These are phyloP conservation scores for Leucocoprinus leucothites DNA, from an alignment of 768 basidiomycete species.

Conservation along the genomic window DNA sequence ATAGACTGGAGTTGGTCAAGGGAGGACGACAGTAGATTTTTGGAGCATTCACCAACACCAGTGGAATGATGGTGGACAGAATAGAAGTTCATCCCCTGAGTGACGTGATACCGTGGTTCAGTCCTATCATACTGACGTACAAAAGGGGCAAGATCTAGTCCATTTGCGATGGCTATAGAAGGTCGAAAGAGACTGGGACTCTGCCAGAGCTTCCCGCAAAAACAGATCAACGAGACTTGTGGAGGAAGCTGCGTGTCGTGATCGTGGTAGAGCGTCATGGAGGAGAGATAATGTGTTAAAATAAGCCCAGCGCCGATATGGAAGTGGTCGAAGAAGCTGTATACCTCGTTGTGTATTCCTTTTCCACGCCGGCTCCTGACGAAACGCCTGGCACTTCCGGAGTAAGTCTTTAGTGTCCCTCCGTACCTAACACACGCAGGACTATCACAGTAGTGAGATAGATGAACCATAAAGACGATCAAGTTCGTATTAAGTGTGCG, in stretches of 20 bases:
- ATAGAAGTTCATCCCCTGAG: not conserved
- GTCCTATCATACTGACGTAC: not conserved
- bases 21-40: not conserved
- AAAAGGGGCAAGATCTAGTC: constrained; percentile 4
- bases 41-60: not conserved
- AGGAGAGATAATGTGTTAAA: not conserved
- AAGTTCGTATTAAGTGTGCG: constrained; percentile 1
- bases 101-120: constrained; percentile 1
- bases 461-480: not conserved
- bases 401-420: not conserved
- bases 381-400: constrained; percentile 2
- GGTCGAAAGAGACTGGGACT: constrained; percentile 1
- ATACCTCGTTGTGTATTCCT: constrained; percentile 9
- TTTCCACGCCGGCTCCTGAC: constrained; percentile 11
- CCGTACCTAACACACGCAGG: not conserved
- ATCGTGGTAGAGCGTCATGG: constrained; percentile 5
- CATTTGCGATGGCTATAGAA: not conserved
- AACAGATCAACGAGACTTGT: not conserved
- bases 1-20: not conserved
- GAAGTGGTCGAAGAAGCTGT: constrained; percentile 7
- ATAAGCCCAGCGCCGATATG: constrained; percentile 7
- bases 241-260: not conserved
- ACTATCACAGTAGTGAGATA: not conserved
- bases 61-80: not conserved
- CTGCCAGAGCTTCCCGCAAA: constrained; percentile 3